These are phyloP conservation scores for Coniochaeta sp. DNA, from an alignment of 2,329 filamentous ascomycete genomes.

Conservation along the genomic window DNA sequence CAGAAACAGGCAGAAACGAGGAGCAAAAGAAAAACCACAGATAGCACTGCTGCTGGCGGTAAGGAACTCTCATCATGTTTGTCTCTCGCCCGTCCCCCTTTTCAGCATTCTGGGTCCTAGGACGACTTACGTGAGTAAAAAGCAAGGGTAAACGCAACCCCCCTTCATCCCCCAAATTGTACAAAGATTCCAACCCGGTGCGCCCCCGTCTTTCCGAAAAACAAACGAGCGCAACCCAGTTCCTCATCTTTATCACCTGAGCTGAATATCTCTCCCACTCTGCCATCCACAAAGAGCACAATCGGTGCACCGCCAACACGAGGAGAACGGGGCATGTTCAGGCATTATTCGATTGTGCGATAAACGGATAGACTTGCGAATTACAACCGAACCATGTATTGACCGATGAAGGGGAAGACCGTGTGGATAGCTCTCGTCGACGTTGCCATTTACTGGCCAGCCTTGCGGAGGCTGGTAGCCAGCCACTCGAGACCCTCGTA, in stretches of 20 bases:
- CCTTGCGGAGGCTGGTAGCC: constrained; percentile 75
- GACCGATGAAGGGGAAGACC: constrained; percentile 22
- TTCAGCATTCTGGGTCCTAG: neutral
- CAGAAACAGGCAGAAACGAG: neutral
- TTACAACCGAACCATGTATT: constrained; percentile 48
- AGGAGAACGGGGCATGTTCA: constrained; percentile 27
- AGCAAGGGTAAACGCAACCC: neutral
- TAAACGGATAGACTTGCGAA: constrained; percentile 45
- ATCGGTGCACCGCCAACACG: constrained; percentile 5
- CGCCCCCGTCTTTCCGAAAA: constrained; percentile 24
- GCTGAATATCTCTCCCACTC: neutral
- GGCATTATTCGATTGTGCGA: constrained; percentile 46
- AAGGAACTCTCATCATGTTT: neutral
- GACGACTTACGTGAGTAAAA: neutral
- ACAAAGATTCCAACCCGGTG: constrained; percentile 25
- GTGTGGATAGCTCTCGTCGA: constrained; percentile 23
- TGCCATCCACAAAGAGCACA: neutral
- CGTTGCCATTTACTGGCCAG: constrained; percentile 48
- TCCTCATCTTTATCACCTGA: constrained; percentile 8
- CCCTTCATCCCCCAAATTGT: constrained; percentile 19
- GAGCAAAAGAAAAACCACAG: neutral
- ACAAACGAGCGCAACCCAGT: constrained; percentile 16
- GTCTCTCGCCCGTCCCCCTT: neutral
- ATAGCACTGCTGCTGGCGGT: neutral
- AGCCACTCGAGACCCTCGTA: constrained; percentile 98